Evolutionary conservation across 1,139 yeast genomes (phyloP).

Genomic region (Pichia terricola): DNA sequence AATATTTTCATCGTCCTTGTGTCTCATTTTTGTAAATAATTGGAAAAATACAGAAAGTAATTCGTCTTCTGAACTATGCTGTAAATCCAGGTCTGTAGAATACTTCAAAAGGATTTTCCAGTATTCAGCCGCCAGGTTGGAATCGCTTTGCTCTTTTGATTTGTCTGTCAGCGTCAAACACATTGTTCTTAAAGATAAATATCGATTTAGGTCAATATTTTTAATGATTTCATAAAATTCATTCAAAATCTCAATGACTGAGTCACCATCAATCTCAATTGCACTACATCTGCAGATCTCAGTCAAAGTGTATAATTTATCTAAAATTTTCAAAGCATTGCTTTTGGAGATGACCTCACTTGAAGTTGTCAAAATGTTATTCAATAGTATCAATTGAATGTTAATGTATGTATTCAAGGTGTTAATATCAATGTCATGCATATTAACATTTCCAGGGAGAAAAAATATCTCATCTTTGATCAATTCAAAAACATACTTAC

Average conservation of each 20-base stretch:
- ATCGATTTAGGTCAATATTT: background rate
- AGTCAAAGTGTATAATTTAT: slow-evolving; percentile 1
- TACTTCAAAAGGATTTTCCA: too few species aligned
- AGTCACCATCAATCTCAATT: slow-evolving; percentile 1
- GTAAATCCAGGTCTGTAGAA: background rate
- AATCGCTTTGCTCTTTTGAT: too few species aligned
- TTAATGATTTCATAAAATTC: slow-evolving; percentile 2
- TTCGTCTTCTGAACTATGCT: background rate
- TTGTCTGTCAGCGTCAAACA: slow-evolving; percentile 1
- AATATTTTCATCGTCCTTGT: slow-evolving; percentile 6
- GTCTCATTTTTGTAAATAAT: background rate
- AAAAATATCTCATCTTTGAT: background rate
- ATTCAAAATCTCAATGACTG: slow-evolving; percentile 3
- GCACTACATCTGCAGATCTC: background rate
- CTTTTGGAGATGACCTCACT: background rate
- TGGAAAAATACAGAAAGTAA: slow-evolving; percentile 3
- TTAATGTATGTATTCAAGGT: background rate
- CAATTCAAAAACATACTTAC: slow-evolving; percentile 1
- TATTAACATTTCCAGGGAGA: background rate
- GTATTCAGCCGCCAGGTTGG: too few species aligned
- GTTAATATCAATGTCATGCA: background rate
- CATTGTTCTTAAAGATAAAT: slow-evolving; percentile 1
- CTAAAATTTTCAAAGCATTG: background rate
- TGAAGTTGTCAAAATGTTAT: slow-evolving; percentile 7
- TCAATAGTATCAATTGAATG: slow-evolving; percentile 8